Base-by-base conservation (phyloP, 805 yeast genomes). In the Blastobotrys attinorum region DNA sequence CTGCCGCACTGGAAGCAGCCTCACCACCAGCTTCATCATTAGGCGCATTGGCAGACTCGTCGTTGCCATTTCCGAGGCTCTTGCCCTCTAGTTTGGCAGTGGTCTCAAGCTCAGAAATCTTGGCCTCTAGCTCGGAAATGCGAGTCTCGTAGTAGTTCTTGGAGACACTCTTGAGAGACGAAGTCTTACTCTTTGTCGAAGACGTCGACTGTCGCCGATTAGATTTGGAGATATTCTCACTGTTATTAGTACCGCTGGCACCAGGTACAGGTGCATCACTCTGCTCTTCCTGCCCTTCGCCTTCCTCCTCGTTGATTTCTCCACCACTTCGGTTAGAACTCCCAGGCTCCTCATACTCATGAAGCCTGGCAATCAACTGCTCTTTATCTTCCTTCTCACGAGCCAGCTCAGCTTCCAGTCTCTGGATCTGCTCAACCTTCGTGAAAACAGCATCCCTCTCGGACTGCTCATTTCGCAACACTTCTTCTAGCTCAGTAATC, bases 401-500 rank as follows among this genome's bases (percentile, higher is more conserved):
- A 3, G 42, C 46, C 22, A 53, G 41, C 17, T 44, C 46, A 21
- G 25, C 39, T 44, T 56, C 56, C 16, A 57, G 49, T 18, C 31
- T 39, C 6, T 46, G 33, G 25, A 55, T 45, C 31, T 54, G 56
- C 16, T 53, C 58, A 1, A 50, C 47, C 33, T 40, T 46, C 8
- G 25, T 32, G n/a, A 43, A 22, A 21, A 49, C 47, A 3, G 40
- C 47, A 42, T 51, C 50, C 16, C 57, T 47, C 11, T 55, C 60
- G 7, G 40, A 39, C 7, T 49, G 44, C 20, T 54, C 58, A 6
- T 44, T 47, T 39, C 50, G 49, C 34, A 57, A 49, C 10, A 55
- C 57, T 32, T 48, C 51, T 39, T 57, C 60, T 18, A 57, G 54
- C 43, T 57, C 58, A 22, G 45, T 20, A n/a, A 57, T 52, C 44